Evolutionary conservation across 495 filamentous ascomycete species (phyloP), one percentile per base, ranked within the genome.

Genomic region (Bacidia rubella): DNA sequence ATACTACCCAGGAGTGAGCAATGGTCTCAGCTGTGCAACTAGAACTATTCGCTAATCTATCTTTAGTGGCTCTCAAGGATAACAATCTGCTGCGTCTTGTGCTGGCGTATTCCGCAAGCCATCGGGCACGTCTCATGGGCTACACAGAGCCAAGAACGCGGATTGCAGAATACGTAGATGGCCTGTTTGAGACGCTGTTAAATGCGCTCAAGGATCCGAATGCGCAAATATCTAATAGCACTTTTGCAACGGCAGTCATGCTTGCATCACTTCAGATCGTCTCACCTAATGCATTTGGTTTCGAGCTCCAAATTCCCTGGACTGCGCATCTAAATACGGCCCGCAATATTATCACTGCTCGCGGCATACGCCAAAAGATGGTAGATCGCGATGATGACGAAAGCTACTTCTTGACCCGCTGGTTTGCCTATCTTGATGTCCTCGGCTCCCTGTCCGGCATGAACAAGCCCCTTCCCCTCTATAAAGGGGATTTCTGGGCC

Each of bases 371-470:
- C 41, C 73, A 77, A 2, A 68, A 72, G 38, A 65, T 74, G 55
- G 63, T 82, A 63, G 65, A 78, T 63, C 57, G 75, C 57, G 63
- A 71, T 25, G 85, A 90, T 62, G 78, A 74, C 23, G 77, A 84
- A 20, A 83, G 82, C 17, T 85, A 81, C 42, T 92, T 94, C 63
- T 75, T 93, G n/a, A 78, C 76, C 39, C 81, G 86, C 32, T 94
- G 87, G 87, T 83, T 90, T 56, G 82, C 83, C 9, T 94, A 93
- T 64, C 73, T 93, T 22, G 87, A 94, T 60, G 79, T 90, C 4
- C 70, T 93, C 40, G 87, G 86, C 23, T 76, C 76, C 51, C 72
- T 94, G 3, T 86, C 80, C 48, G 86, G 87, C 43, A 75, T 80
- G 51, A 74, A 78, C 57, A 79, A 72, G 32, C 74, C 76, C 15